Evolutionary conservation across 441 rosid genomes (phyloP), one percentile per base, ranked within the genome.

Genomic region (Rhodomyrtus psidioides): DNA sequence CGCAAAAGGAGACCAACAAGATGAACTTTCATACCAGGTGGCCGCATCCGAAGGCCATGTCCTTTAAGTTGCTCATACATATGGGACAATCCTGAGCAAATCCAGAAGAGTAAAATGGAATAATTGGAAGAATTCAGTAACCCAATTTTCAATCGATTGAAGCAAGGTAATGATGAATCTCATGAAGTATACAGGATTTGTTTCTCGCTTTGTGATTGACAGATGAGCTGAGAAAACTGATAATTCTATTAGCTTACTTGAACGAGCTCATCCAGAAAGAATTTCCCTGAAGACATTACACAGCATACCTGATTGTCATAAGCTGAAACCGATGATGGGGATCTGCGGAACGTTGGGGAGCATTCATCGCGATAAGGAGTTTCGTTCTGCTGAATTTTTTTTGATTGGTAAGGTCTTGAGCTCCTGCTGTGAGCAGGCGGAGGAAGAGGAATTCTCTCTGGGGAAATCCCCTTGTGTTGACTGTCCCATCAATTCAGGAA

Each of bases 371-470:
- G 13, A 13, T 75, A 16, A 21, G 55, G 83, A 54, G 83, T 59
- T 65, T 82, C 87, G 49, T 26, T 86, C 12, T 30, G 85, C 83
- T 86, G 88, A 83, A 83, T 83, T n/a, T 82, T 75, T 54, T 46
- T 56, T 39, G 76, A 27, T 23, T 34, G 85, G 85, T 23, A 59
- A 21, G 88, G 57, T 55, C 79, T 86, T 27, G 88, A 34, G 34
- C 54, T 16, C 16, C 55, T 27, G 55, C 85, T 51, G 34, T 86
- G 70, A 28, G 12, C 27, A 23, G 88, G 88, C 16, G 88, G 85
- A 56, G 85, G 85, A 83, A 86, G 86, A n/a, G 88, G 70, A 44
- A 83, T 27, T 82, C 85, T 83, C 55, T 83, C 85, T 24, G 39
- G 58, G 42, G 49, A 51, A 46, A 42, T 7, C 53, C 86, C 83